Percentiles rank a stretch among this genome's conserved stretches.
These are phyloP conservation scores for Pseudovirgaria hyperparasitica DNA, from an alignment of 2,329 filamentous ascomycete species.

Conservation along the genomic window DNA sequence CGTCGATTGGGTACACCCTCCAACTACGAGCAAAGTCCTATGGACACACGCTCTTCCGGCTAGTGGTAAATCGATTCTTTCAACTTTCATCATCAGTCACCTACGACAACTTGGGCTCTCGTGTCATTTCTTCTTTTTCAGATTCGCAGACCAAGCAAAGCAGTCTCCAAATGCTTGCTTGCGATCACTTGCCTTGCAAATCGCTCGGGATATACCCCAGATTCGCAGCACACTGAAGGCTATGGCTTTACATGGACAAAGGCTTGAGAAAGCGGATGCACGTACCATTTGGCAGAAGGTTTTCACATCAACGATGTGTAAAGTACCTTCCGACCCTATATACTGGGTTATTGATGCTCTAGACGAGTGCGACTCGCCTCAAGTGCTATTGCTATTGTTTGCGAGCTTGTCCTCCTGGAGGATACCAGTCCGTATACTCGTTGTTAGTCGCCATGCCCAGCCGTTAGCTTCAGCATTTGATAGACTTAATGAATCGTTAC, in stretches of 20 bases:
- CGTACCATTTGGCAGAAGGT: conserved; percentile 19
- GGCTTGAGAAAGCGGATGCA: conserved; percentile 6
- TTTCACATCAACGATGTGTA: conserved; percentile 19
- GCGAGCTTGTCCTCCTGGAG: not conserved
- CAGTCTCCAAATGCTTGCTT: conserved; percentile 10
- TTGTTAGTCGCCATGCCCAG: not conserved
- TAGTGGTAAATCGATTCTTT: conserved; percentile 21
- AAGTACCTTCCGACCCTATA: conserved; percentile 10
- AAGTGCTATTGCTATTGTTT: conserved; percentile 10
- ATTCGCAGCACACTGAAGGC: conserved; percentile 11
- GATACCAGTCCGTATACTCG: not conserved
- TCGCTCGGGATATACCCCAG: conserved; percentile 10
- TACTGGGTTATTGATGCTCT: conserved; percentile 30
- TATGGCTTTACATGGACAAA: conserved; percentile 10
- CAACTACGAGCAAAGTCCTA: conserved; percentile 6
- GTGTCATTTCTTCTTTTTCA: conserved; percentile 19
- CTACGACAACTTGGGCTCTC: conserved; percentile 5
- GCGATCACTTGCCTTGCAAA: conserved; percentile 15
- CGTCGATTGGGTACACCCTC: conserved; percentile 6
- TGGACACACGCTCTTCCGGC: conserved; percentile 17
- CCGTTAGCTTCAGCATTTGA: not conserved
- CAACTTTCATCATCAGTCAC: conserved; percentile 14
- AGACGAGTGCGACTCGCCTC: conserved; percentile 22
- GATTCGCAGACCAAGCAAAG: conserved; percentile 14
- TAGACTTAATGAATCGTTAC: not conserved